phyloP scores from a whole-genome alignment of 305 asterid species.

The Fraxinus velutina region DNA sequence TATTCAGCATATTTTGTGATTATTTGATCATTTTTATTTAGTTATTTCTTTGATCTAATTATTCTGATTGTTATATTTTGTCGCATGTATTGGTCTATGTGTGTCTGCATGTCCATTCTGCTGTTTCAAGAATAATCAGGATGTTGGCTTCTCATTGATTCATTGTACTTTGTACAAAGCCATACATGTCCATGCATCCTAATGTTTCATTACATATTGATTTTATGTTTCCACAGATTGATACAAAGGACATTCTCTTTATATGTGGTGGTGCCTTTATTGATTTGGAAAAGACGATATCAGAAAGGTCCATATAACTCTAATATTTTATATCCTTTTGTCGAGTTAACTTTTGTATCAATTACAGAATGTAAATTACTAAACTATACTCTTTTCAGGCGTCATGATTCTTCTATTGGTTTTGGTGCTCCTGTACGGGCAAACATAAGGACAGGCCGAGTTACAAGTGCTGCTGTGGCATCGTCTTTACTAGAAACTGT shows the following conservation, averaged over 20 bases:
- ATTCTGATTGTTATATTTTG: not conserved
- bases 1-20: not conserved
- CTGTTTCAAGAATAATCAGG: not conserved
- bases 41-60: not conserved
- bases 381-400: conserved; percentile 48
- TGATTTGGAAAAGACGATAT: conserved; percentile 91
- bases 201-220: not conserved
- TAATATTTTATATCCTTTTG: not conserved
- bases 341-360: conserved; percentile 11
- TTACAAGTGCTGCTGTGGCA: conserved; percentile 72
- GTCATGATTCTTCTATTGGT: conserved; percentile 95
- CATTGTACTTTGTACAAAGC: not conserved
- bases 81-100: not conserved
- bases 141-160: not conserved
- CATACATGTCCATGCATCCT: not conserved
- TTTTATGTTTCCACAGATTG: conserved; percentile 54
- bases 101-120: not conserved
- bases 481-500: conserved; percentile 85
- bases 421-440: conserved; percentile 93
- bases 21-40: not conserved
- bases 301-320: conserved; percentile 63
- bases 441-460: conserved; percentile 77
- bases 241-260: conserved; percentile 92
- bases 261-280: conserved; percentile 95
- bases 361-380: conserved; percentile 18